Evolutionary conservation across 106 monocot species (phyloP).

Genomic region (Cymbidium sinense): DNA sequence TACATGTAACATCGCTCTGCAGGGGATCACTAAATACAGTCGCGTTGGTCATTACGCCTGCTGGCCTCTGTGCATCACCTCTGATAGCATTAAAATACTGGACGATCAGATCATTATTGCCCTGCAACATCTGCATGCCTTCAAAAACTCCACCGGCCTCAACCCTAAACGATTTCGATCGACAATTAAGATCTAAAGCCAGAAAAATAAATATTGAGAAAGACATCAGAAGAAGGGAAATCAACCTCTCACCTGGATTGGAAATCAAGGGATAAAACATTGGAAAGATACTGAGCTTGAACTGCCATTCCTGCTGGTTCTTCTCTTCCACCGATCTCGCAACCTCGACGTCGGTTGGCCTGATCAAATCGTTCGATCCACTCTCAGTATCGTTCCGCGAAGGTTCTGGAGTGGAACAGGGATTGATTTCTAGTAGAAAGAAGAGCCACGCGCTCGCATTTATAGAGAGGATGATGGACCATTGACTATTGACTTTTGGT

Average conservation of each 20-base stretch:
- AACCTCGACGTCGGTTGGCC: too few species aligned
- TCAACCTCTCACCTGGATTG: slow-evolving; percentile 9
- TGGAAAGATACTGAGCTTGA: slow-evolving; percentile 27
- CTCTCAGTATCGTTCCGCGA: too few species aligned
- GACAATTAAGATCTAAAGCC: background rate
- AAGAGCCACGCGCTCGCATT: background rate
- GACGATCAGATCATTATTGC: background rate
- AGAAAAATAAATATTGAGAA: background rate
- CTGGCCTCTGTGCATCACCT: background rate
- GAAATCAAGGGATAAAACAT: slow-evolving; percentile 27
- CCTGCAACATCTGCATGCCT: background rate
- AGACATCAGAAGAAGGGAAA: background rate
- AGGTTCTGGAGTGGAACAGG: too few species aligned
- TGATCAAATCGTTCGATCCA: too few species aligned
- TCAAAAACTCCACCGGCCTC: slow-evolving; percentile 2
- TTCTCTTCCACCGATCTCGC: too few species aligned
- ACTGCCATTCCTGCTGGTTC: slow-evolving; percentile 36
- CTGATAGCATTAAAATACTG: too few species aligned
- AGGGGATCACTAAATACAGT: slow-evolving; percentile 20
- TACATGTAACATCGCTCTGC: slow-evolving; percentile 42
- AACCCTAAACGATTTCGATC: background rate
- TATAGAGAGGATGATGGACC: background rate
- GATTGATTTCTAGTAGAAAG: background rate
- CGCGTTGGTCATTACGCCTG: background rate
- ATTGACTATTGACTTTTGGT: too few species aligned